Percentiles rank a stretch among this genome's conserved stretches.
Evolutionary conservation across 75 land plant species (phyloP).

Genomic region (Sequoia sempervirens): DNA sequence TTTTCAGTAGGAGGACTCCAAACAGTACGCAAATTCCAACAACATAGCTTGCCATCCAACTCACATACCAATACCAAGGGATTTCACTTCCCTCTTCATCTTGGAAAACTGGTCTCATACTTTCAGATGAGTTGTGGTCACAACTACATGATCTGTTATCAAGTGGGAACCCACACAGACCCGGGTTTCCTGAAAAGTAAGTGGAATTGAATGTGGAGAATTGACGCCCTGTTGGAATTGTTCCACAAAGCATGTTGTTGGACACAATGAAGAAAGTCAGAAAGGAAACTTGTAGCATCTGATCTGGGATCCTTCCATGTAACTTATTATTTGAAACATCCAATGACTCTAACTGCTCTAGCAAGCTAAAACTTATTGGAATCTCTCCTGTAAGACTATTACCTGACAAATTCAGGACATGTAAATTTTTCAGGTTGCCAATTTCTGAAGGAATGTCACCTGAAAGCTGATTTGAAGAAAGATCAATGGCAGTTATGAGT

Average conservation of each 20-base stretch:
- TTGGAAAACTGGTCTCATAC: neutral
- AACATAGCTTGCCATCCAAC: neutral
- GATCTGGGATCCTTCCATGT: neutral
- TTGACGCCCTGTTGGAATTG: neutral
- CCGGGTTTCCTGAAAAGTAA: neutral
- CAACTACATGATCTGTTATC: neutral
- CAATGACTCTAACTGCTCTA: neutral
- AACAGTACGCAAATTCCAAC: neutral
- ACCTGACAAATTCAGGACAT: neutral
- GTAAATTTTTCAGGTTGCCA: neutral
- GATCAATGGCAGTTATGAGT: neutral
- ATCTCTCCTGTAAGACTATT: constrained; percentile 9
- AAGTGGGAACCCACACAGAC: neutral
- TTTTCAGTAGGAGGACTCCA: neutral
- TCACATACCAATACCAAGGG: neutral
- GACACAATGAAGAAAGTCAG: constrained; percentile 3
- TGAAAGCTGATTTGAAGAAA: constrained; percentile 8
- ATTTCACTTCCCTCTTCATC: neutral
- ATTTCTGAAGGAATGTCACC: constrained; percentile 9
- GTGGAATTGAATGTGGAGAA: neutral
- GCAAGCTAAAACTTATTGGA: neutral
- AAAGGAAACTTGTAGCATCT: neutral
- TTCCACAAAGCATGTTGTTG: constrained; percentile 13
- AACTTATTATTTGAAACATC: constrained; percentile 8
- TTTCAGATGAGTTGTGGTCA: neutral